Evolutionary conservation across 805 yeast species (phyloP).

Genomic region (Zygotorulaspora sp.): DNA sequence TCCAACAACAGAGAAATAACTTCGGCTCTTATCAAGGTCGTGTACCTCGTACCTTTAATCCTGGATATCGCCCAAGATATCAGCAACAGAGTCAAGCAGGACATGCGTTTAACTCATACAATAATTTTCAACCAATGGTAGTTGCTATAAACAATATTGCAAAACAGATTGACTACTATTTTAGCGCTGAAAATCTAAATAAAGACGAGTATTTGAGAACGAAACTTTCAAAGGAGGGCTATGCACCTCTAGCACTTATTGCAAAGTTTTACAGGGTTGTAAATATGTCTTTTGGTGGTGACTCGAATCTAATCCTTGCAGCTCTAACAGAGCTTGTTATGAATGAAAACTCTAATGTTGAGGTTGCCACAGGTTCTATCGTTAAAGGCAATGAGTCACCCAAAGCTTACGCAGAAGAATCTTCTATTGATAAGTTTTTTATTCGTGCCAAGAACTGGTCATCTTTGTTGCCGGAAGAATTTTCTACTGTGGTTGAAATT

Average conservation of each 20-base stretch:
- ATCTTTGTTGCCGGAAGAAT: slow-evolving; percentile 20
- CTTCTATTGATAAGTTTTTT: too few relatives aligned
- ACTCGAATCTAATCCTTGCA: slow-evolving; percentile 40
- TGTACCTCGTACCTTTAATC: slow-evolving; percentile 15
- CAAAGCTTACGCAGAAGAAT: too few relatives aligned
- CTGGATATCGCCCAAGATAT: slow-evolving; percentile 12
- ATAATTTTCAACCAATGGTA: slow-evolving; percentile 24
- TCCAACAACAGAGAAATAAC: slow-evolving; percentile 9
- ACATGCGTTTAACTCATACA: slow-evolving; percentile 21
- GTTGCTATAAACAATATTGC: slow-evolving; percentile 34
- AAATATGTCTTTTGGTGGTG: slow-evolving; percentile 56
- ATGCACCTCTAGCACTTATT: slow-evolving; percentile 28
- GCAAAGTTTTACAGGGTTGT: slow-evolving; percentile 61
- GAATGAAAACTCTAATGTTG: slow-evolving; percentile 30
- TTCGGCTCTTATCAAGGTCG: slow-evolving; percentile 13
- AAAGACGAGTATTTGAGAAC: slow-evolving; percentile 80
- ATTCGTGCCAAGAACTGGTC: slow-evolving; percentile 32
- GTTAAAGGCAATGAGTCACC: slow-evolving; percentile 7
- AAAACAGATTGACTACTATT: slow-evolving; percentile 81
- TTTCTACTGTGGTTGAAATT: slow-evolving; percentile 19
- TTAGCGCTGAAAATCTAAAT: slow-evolving; percentile 78
- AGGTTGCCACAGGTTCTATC: slow-evolving; percentile 24
- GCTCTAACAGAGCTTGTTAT: slow-evolving; percentile 34
- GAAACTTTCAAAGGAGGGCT: slow-evolving; percentile 47
- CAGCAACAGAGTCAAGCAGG: slow-evolving; percentile 21